Percentiles rank a stretch among this genome's conserved stretches.
Conservation (phyloP, 108 stramenopile genomes). For the Cyclotella sp. region DNA sequence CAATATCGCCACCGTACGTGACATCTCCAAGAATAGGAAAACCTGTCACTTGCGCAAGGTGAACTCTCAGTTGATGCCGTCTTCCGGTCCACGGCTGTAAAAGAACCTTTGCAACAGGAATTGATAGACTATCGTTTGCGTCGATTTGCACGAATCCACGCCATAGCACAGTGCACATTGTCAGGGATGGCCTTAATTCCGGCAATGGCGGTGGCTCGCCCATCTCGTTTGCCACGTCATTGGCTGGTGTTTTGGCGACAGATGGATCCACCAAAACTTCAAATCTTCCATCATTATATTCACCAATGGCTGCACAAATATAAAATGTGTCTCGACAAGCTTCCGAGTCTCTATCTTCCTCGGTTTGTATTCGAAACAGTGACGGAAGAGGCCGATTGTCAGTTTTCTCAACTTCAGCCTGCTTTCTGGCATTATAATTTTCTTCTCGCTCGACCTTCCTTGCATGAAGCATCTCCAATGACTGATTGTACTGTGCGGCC, state of each 20-base stretch:
- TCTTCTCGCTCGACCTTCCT: constrained; percentile 16
- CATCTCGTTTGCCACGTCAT: not conserved
- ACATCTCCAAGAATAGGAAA: constrained; percentile 93
- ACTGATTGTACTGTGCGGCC: constrained; percentile 49
- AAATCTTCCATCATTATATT: constrained; percentile 52
- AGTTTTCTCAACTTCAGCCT: constrained; percentile 25
- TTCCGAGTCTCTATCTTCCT: not conserved
- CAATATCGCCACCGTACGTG: constrained; percentile 65
- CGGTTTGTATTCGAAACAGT: constrained; percentile 34
- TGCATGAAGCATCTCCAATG: constrained; percentile 18
- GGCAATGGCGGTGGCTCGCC: constrained; percentile 10
- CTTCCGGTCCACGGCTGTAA: constrained; percentile 87
- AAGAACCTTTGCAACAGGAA: constrained; percentile 80
- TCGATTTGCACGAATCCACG: constrained; percentile 29
- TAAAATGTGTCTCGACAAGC: constrained; percentile 57
- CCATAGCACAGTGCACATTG: constrained; percentile 71
- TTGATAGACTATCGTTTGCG: not conserved
- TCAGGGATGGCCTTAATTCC: constrained; percentile 74
- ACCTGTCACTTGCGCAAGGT: constrained; percentile 77
- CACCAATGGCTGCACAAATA: constrained; percentile 67
- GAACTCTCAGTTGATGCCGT: constrained; percentile 93
- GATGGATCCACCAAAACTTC: constrained; percentile 46
- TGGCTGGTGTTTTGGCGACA: constrained; percentile 3
- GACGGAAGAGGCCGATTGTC: constrained; percentile 45
- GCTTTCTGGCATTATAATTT: not conserved